Evolutionary conservation across 2,329 filamentous ascomycete genomes (phyloP).

Genomic region (Oidium heveae): DNA sequence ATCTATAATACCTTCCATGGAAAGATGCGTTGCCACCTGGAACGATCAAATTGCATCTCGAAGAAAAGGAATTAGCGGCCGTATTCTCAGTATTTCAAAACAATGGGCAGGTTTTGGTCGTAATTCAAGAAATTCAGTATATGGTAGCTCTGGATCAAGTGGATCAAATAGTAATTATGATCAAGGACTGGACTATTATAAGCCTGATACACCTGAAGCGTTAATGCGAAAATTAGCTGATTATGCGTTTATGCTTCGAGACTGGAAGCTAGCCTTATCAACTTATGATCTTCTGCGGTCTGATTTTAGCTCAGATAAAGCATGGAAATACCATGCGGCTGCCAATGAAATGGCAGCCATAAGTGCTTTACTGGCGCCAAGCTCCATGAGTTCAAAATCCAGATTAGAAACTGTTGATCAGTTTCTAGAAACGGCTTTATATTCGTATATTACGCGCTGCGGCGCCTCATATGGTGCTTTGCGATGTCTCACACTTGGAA

Average conservation of each 20-base stretch:
- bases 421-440: constrained; percentile 72
- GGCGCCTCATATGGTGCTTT: constrained; percentile 55
- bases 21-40: constrained; percentile 73
- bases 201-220: constrained; percentile 62
- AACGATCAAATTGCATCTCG: constrained; percentile 92
- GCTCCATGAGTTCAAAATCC: constrained; percentile 45
- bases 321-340: constrained; percentile 85
- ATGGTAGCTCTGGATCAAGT: constrained; percentile 17
- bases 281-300: constrained; percentile 75
- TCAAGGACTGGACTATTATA: constrained; percentile 51
- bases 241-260: constrained; percentile 87
- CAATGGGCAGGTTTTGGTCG: constrained; percentile 66
- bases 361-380: constrained; percentile 53
- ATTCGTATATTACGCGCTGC: constrained; percentile 78
- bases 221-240: constrained; percentile 83
- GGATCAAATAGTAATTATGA: constrained; percentile 45
- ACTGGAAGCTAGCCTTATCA: constrained; percentile 78
- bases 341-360: constrained; percentile 88
- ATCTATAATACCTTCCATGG: constrained; percentile 89
- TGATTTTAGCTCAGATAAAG: constrained; percentile 87
- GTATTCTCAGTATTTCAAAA: constrained; percentile 85
- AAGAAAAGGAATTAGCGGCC: constrained; percentile 64
- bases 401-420: constrained; percentile 62
- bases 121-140: constrained; percentile 14
- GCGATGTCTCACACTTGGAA: constrained; percentile 46